These are phyloP conservation scores for Phoma sp. DNA, from an alignment of 2,329 filamentous ascomycete species.

Conservation along the genomic window DNA sequence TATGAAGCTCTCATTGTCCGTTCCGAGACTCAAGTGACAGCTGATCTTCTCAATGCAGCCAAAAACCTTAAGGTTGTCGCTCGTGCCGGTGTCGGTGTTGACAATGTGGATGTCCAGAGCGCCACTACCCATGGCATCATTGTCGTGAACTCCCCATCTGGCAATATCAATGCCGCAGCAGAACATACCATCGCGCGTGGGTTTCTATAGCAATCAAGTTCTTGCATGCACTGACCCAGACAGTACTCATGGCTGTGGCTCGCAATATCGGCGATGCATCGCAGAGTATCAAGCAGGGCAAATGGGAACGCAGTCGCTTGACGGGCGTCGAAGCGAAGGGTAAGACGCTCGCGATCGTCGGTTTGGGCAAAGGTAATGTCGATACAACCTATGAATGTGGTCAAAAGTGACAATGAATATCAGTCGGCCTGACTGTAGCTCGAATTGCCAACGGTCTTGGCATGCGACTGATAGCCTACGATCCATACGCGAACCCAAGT, in stretches of 20 bases:
- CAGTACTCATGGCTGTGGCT: constrained; percentile 73
- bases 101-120: constrained; percentile 78
- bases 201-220: constrained; percentile 19
- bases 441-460: constrained; percentile 78
- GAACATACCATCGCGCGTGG: constrained; percentile 72
- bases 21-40: constrained; percentile 81
- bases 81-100: constrained; percentile 77
- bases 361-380: constrained; percentile 72
- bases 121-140: constrained; percentile 77
- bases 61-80: constrained; percentile 78
- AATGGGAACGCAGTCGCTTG: constrained; percentile 76
- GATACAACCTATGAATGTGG: background rate
- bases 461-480: constrained; percentile 76
- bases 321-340: constrained; percentile 80
- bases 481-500: constrained; percentile 78
- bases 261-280: constrained; percentile 75
- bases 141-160: constrained; percentile 79
- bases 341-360: constrained; percentile 78
- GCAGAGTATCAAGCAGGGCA: constrained; percentile 70
- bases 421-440: constrained; percentile 78
- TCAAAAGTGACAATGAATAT: constrained; percentile 20
- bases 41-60: constrained; percentile 68
- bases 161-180: constrained; percentile 81
- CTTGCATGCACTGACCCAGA: constrained; percentile 32
- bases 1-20: constrained; percentile 82